Conservation (phyloP, 2,329 filamentous ascomycete species). For the Chalara sp. region DNA sequence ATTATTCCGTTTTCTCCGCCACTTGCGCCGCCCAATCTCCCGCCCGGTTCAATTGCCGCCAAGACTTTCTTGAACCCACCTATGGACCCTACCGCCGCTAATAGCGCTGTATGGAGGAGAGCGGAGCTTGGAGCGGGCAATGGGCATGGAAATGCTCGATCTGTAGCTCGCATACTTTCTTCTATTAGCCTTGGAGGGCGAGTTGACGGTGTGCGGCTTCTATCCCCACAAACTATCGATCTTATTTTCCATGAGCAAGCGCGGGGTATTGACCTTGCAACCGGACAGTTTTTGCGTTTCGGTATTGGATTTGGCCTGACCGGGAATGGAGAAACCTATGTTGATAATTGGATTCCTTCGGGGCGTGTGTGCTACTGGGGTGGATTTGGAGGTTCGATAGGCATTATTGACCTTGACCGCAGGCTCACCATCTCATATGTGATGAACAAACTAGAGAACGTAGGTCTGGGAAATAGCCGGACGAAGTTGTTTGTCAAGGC, state of each 20-base stretch:
- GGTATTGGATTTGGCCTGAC: neutral
- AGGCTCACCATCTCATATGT: slow-evolving; percentile 36
- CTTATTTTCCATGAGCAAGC: no score
- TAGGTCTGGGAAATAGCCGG: neutral
- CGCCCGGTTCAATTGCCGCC: neutral
- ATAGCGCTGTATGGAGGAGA: slow-evolving; percentile 22
- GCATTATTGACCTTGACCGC: slow-evolving; percentile 36
- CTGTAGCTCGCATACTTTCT: slow-evolving; percentile 35
- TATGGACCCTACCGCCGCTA: neutral
- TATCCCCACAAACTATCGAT: no score
- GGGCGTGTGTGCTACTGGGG: slow-evolving; percentile 35
- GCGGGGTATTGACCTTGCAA: no score
- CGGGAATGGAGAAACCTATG: slow-evolving; percentile 3
- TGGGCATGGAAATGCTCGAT: slow-evolving; percentile 39
- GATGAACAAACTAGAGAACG: slow-evolving; percentile 37
- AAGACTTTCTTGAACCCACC: slow-evolving; percentile 2
- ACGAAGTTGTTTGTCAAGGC: slow-evolving; percentile 1
- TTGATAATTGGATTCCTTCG: slow-evolving; percentile 17
- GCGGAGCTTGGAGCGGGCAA: slow-evolving; percentile 36
- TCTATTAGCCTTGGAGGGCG: slow-evolving; percentile 5
- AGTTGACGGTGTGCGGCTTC: no score
- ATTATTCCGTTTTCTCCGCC: neutral
- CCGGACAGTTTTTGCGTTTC: no score
- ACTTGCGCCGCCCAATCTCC: neutral
- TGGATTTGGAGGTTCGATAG: slow-evolving; percentile 38